Conservation (phyloP, 2,329 filamentous ascomycete species). For the Remersonia thermophila region DNA sequence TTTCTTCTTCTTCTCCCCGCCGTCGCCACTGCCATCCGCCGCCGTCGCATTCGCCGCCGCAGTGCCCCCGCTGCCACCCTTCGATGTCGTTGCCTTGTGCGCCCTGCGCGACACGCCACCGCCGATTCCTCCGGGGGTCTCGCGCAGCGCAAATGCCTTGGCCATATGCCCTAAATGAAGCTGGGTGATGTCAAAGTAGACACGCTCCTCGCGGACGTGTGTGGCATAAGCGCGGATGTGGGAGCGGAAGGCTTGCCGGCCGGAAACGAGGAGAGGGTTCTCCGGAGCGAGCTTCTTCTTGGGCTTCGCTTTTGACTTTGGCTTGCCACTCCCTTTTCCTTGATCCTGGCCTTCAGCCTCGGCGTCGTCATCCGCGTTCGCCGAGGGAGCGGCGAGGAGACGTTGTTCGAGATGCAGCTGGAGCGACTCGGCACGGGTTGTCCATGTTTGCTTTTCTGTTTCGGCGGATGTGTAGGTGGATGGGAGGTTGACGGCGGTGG, state of each 20-base stretch:
- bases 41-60: conserved; percentile 17
- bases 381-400: conserved; percentile 27
- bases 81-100: conserved; percentile 17
- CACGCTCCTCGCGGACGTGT: conserved; percentile 72
- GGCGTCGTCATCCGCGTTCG: conserved; percentile 3
- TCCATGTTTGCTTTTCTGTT: conserved; percentile 37
- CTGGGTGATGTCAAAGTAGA: conserved; percentile 82
- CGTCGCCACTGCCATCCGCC: conserved; percentile 13
- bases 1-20: conserved; percentile 11
- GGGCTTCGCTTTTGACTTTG: conserved; percentile 11
- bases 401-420: conserved; percentile 50
- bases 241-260: conserved; percentile 75
- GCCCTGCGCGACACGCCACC: conserved; percentile 38
- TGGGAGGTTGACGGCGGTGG: conserved; percentile 48
- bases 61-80: too few species aligned
- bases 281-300: conserved; percentile 24
- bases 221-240: conserved; percentile 93
- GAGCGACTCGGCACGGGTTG: conserved; percentile 38
- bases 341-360: conserved; percentile 3
- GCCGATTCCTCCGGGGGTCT: conserved; percentile 75
- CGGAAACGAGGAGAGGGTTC: conserved; percentile 62
- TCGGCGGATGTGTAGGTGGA: conserved; percentile 39
- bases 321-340: neutral
- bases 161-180: conserved; percentile 86
- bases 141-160: conserved; percentile 83